phyloP scores from a whole-genome alignment of 2,329 filamentous ascomycete species.

The Cadophora luteo-olivacea region DNA sequence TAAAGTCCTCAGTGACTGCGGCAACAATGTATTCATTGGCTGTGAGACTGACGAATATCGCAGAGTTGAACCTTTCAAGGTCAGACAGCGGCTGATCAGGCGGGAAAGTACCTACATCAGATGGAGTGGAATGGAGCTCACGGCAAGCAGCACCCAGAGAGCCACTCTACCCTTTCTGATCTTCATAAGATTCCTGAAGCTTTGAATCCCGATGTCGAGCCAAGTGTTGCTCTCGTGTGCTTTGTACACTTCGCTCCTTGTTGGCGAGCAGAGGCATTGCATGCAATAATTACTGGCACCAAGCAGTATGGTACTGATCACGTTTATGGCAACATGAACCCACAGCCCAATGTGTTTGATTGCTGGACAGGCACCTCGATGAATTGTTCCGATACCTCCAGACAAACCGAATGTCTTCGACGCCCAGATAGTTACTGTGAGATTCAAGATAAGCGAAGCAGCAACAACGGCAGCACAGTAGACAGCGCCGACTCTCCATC shows the following conservation, averaged over 20 bases:
- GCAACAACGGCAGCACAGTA: slow-evolving; percentile 21
- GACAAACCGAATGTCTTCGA: slow-evolving; percentile 26
- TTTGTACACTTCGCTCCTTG: slow-evolving; percentile 53
- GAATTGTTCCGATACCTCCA: slow-evolving; percentile 30
- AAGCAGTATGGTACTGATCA: slow-evolving; percentile 52
- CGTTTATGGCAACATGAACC: slow-evolving; percentile 55
- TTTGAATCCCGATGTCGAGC: slow-evolving; percentile 54
- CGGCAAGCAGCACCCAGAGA: slow-evolving; percentile 33
- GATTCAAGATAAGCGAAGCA: slow-evolving; percentile 26
- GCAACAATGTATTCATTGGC: slow-evolving; percentile 34
- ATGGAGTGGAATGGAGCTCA: slow-evolving; percentile 37
- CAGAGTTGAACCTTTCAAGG: slow-evolving; percentile 32
- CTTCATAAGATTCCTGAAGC: slow-evolving; percentile 46
- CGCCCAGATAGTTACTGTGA: slow-evolving; percentile 30
- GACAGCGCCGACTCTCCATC: slow-evolving; percentile 28
- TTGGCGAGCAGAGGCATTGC: slow-evolving; percentile 58
- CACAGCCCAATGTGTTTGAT: slow-evolving; percentile 31
- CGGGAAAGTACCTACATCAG: slow-evolving; percentile 29
- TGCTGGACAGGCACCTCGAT: slow-evolving; percentile 24
- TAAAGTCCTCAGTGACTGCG: slow-evolving; percentile 30
- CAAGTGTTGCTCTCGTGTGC: slow-evolving; percentile 51
- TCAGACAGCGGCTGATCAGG: background rate
- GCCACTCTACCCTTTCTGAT: slow-evolving; percentile 26
- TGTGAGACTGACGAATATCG: slow-evolving; percentile 33
- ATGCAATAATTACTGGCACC: slow-evolving; percentile 58